Conservation (phyloP, 495 filamentous ascomycete genomes). For the Daldinia loculata region DNA sequence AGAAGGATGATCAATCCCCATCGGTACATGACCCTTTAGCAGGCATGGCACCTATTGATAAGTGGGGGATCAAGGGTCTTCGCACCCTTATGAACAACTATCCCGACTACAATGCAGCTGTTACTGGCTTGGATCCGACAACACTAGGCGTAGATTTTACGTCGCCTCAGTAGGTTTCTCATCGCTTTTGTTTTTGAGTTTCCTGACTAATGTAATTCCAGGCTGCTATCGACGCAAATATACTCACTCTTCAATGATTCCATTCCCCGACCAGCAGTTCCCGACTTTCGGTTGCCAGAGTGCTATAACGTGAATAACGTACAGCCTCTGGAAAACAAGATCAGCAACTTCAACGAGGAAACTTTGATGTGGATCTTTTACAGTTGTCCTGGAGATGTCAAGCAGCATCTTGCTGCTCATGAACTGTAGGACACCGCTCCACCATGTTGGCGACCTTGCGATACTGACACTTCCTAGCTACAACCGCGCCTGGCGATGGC, state of each 20-base stretch:
- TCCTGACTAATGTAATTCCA: constrained; percentile 18
- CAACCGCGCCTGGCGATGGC: constrained; percentile 89
- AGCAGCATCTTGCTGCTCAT: constrained; percentile 83
- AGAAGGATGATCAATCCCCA: constrained; percentile 47
- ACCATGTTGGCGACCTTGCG: constrained; percentile 12
- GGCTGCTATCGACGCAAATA: constrained; percentile 56
- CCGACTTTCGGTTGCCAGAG: constrained; percentile 78
- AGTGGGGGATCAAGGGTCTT: constrained; percentile 81
- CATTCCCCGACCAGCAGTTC: constrained; percentile 75
- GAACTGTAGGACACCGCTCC: constrained; percentile 67
- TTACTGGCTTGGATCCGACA: constrained; percentile 80
- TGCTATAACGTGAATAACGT: constrained; percentile 91
- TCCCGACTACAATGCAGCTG: constrained; percentile 76
- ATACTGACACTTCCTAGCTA: constrained; percentile 41
- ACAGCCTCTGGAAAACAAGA: constrained; percentile 78
- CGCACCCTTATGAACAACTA: constrained; percentile 80
- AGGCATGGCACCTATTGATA: constrained; percentile 81
- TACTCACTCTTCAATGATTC: constrained; percentile 75
- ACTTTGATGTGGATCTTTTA: constrained; percentile 96
- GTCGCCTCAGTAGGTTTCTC: constrained; percentile 72
- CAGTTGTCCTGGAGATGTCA: constrained; percentile 80
- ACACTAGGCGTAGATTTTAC: constrained; percentile 81
- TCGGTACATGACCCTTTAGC: constrained; percentile 66
- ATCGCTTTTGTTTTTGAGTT: neutral
- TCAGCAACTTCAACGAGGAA: constrained; percentile 86